Evolutionary conservation across 2,329 filamentous ascomycete genomes (phyloP).

Genomic region (Pestalotiopsis sp.): DNA sequence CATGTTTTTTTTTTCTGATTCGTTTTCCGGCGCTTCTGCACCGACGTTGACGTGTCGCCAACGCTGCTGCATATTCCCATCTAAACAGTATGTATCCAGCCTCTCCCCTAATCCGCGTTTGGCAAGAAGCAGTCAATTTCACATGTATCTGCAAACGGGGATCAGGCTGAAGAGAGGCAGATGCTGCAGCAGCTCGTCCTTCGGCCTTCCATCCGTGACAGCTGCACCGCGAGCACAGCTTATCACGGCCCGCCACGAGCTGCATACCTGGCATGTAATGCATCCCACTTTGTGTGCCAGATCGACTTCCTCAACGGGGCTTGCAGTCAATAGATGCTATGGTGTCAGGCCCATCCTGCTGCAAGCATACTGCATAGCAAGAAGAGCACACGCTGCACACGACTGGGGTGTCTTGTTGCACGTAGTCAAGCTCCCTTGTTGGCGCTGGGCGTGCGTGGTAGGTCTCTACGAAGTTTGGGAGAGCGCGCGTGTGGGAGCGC

Average conservation of each 20-base stretch:
- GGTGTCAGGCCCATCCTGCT: not conserved
- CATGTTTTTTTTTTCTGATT: constrained; percentile 8
- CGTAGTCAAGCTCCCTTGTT: not conserved
- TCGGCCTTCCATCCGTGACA: not conserved
- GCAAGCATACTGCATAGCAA: not conserved
- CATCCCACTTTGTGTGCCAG: not conserved
- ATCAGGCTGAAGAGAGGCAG: not conserved
- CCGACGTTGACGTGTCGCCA: not conserved
- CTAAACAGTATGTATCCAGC: not conserved
- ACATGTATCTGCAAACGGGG: not conserved
- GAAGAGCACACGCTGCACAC: not conserved
- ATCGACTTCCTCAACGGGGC: not conserved
- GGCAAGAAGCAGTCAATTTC: not conserved
- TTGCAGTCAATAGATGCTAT: not conserved
- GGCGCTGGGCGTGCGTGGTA: not conserved
- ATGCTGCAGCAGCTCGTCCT: not conserved
- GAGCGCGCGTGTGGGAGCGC: not conserved
- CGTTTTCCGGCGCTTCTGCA: constrained; percentile 1
- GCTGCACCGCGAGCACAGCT: not conserved
- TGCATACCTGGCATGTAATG: not conserved
- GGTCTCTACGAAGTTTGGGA: not conserved
- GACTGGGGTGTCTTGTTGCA: too few species aligned
- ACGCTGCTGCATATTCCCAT: not conserved
- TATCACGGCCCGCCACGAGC: not conserved
- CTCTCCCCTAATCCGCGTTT: not conserved